phyloP scores from a whole-genome alignment of 441 rosid species.

The Brassica hybrid region DNA sequence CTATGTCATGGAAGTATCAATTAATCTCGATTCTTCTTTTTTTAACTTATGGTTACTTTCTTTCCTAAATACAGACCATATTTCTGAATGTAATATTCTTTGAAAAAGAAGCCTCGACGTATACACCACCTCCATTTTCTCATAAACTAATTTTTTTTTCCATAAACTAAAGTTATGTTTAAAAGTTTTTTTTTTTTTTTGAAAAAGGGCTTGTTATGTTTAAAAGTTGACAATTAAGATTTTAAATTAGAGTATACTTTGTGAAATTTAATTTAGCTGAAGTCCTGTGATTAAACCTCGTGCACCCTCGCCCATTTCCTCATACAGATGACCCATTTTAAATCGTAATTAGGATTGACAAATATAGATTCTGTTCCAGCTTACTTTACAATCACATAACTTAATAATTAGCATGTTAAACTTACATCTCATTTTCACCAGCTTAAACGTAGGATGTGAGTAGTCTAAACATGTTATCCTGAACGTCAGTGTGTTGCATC shows the following conservation, averaged over 20 bases:
- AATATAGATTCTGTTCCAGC: neutral
- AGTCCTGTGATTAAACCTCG: neutral
- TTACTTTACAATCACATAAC: neutral
- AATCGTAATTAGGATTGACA: neutral
- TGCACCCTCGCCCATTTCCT: neutral
- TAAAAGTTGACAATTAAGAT: neutral
- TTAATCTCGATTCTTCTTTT: constrained; percentile 12
- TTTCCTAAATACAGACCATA: constrained; percentile 20
- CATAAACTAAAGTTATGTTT: too few relatives aligned
- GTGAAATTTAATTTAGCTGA: neutral
- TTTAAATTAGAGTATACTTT: neutral
- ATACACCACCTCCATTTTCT: neutral
- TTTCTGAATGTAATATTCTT: constrained; percentile 13
- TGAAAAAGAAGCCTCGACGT: constrained; percentile 6
- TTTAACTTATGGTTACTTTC: constrained; percentile 4
- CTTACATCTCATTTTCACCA: neutral
- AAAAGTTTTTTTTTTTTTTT: too few relatives aligned
- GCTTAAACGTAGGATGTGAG: neutral
- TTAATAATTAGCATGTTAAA: too few relatives aligned
- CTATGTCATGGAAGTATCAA: constrained; percentile 36
- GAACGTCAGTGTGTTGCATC: neutral
- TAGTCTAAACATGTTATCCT: too few relatives aligned
- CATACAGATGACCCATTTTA: neutral
- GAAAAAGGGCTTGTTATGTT: too few relatives aligned
- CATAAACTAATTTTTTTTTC: too few relatives aligned